phyloP scores from a whole-genome alignment of 148 eudicot genomes.

The Vaccinium myrtillus region DNA sequence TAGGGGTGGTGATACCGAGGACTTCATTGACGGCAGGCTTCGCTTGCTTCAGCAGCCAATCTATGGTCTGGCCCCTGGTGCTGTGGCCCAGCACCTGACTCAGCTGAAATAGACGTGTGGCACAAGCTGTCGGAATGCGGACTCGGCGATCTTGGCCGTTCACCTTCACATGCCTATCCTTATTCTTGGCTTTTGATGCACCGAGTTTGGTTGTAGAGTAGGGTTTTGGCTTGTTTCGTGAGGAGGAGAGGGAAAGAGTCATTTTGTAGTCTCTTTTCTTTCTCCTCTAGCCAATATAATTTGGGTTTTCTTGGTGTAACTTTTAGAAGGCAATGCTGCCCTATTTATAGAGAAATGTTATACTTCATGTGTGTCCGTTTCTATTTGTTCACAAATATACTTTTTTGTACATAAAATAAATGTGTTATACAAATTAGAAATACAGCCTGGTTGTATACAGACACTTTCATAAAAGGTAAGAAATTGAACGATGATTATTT shows the following conservation, averaged over 20 bases:
- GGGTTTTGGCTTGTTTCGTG: background rate
- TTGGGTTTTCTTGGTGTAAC: background rate
- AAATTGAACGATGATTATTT: background rate
- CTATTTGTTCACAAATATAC: too few relatives aligned
- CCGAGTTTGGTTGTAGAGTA: background rate
- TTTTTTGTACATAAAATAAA: background rate
- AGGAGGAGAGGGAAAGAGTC: background rate
- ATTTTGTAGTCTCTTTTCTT: background rate
- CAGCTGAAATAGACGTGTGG: background rate
- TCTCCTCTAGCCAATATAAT: background rate
- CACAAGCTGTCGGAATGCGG: background rate
- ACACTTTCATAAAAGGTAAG: background rate
- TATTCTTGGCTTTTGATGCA: background rate
- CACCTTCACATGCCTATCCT: slow-evolving; percentile 5
- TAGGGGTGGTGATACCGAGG: background rate
- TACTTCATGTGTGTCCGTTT: background rate
- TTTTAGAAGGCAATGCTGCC: background rate
- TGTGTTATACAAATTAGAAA: too few relatives aligned
- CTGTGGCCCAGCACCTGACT: slow-evolving; percentile 2
- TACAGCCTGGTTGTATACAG: background rate
- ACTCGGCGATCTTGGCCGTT: background rate
- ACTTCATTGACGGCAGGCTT: background rate
- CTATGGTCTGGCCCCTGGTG: background rate
- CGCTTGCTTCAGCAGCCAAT: background rate
- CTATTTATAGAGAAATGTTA: background rate